These are phyloP conservation scores for Dichotomocladium elegans DNA, from an alignment of 371 early-diverging fungal species.

Conservation along the genomic window DNA sequence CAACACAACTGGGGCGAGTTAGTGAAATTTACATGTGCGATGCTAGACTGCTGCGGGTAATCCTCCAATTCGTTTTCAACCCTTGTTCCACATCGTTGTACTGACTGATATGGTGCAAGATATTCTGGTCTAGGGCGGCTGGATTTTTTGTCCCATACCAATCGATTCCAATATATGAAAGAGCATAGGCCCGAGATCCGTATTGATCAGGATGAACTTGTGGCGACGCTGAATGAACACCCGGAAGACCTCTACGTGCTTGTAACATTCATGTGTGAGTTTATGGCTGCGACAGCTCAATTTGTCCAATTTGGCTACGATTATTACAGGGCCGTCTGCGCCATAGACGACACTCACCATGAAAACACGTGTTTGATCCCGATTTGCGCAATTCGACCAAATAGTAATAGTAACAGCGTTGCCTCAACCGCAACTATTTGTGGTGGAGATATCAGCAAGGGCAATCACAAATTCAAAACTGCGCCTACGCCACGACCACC, in stretches of 20 bases:
- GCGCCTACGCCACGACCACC: too few species aligned
- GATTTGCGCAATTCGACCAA: constrained; percentile 37
- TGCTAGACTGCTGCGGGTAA: constrained; percentile 40
- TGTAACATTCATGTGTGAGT: constrained; percentile 41
- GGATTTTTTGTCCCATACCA: constrained; percentile 23
- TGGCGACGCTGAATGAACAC: background rate
- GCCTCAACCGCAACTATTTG: too few species aligned
- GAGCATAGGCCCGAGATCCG: constrained; percentile 29
- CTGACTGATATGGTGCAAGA: background rate
- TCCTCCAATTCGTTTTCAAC: background rate
- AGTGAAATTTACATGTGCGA: constrained; percentile 31
- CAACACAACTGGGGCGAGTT: constrained; percentile 32
- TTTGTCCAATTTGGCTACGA: constrained; percentile 40
- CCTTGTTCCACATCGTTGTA: background rate
- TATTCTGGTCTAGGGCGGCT: constrained; percentile 27
- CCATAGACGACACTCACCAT: constrained; percentile 19
- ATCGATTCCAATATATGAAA: constrained; percentile 34
- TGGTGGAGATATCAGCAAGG: background rate
- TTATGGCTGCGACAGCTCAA: constrained; percentile 29
- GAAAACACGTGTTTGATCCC: constrained; percentile 42
- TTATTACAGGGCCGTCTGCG: constrained; percentile 40
- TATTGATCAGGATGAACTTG: constrained; percentile 17
- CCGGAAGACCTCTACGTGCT: constrained; percentile 12
- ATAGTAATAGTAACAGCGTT: background rate
- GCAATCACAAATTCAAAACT: too few species aligned